Conservation (phyloP, 2,329 filamentous ascomycete species). For the Botrytis porri region DNA sequence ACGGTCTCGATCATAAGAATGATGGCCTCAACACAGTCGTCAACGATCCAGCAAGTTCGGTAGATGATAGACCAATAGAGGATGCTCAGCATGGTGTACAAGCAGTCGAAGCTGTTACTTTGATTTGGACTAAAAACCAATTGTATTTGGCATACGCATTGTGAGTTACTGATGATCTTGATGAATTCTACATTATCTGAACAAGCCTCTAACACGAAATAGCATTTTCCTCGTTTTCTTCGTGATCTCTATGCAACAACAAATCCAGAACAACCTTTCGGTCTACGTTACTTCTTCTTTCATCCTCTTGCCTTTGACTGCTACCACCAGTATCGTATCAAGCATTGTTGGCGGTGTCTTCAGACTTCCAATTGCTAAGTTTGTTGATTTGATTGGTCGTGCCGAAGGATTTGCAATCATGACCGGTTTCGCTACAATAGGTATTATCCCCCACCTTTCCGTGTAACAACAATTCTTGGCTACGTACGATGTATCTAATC, state of each 20-base stretch:
- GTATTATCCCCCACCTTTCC: constrained; percentile 19
- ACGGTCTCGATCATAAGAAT: constrained; percentile 10
- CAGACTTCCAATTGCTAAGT: constrained; percentile 53
- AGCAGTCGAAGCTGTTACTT: constrained; percentile 32
- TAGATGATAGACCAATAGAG: constrained; percentile 20
- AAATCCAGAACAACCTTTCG: constrained; percentile 27
- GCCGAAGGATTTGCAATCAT: constrained; percentile 60
- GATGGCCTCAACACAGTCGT: background rate
- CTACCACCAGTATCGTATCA: constrained; percentile 33
- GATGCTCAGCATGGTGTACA: constrained; percentile 30
- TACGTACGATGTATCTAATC: background rate
- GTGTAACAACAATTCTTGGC: background rate
- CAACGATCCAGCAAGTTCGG: background rate
- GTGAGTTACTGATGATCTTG: constrained; percentile 16
- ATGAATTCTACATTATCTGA: background rate
- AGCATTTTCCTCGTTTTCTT: constrained; percentile 35
- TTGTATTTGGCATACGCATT: constrained; percentile 31
- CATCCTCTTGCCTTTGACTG: constrained; percentile 26
- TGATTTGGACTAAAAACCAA: constrained; percentile 32
- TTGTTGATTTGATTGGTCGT: constrained; percentile 65
- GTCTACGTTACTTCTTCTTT: constrained; percentile 34
- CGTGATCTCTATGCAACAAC: constrained; percentile 32
- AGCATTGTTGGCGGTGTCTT: constrained; percentile 33
- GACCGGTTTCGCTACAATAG: constrained; percentile 49
- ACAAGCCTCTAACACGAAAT: background rate